A percentile compares a stretch with the other conserved stretches of the same genome.
Conservation (phyloP, 1,139 yeast genomes). For the Suhomyces taliae region DNA sequence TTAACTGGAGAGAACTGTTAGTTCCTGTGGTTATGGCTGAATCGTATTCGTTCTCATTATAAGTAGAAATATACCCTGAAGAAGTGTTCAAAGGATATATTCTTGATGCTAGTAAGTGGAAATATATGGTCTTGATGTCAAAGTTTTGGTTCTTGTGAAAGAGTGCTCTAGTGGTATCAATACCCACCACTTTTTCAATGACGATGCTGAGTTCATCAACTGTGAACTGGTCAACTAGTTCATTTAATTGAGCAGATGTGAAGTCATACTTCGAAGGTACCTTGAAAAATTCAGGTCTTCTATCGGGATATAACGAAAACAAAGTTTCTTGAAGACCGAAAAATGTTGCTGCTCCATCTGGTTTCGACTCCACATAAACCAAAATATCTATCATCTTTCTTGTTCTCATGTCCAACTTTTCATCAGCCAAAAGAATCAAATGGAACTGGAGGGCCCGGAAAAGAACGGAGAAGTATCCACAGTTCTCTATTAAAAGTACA, state of each 20-base stretch:
- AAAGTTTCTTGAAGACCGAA: neutral
- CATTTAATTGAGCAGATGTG: neutral
- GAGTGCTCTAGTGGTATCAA: too few species aligned
- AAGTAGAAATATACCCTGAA: neutral
- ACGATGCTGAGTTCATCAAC: neutral
- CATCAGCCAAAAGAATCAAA: neutral
- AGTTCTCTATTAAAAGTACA: neutral
- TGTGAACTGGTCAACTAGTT: neutral
- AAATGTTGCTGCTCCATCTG: neutral
- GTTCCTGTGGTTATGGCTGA: neutral
- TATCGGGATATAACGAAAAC: neutral
- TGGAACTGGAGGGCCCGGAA: neutral
- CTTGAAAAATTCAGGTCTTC: neutral
- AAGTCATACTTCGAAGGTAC: conserved; percentile 2
- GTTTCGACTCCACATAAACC: neutral
- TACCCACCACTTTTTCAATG: too few species aligned
- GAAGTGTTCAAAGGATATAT: neutral
- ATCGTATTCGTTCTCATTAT: neutral
- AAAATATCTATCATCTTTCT: neutral
- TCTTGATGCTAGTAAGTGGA: neutral
- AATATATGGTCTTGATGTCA: neutral
- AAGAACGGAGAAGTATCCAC: neutral
- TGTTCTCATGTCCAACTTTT: neutral
- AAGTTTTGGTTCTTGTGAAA: too few species aligned
- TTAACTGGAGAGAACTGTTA: neutral